Evolutionary conservation across 306 rosid genomes (phyloP).

Genomic region (Sechiopsis laciniata): DNA sequence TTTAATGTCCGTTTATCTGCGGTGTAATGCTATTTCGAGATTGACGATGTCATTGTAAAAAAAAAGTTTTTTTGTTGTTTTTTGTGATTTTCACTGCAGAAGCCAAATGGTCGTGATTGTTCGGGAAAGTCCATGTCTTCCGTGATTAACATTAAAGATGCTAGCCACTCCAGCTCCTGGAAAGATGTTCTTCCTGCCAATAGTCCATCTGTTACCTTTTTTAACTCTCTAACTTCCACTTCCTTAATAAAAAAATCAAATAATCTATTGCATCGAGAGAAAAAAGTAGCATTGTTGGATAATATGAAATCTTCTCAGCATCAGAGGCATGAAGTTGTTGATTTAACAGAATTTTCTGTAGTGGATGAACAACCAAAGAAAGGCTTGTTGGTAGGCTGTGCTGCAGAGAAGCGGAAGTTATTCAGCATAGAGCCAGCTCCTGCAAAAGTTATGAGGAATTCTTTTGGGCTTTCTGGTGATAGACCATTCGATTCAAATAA

Average conservation of each 20-base stretch:
- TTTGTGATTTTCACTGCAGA: slow-evolving; percentile 39
- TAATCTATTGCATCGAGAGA: slow-evolving; percentile 26
- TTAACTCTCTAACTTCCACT: slow-evolving; percentile 33
- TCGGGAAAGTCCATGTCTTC: slow-evolving; percentile 34
- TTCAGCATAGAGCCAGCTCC: slow-evolving; percentile 41
- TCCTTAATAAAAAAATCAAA: slow-evolving; percentile 28
- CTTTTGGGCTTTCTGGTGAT: slow-evolving; percentile 37
- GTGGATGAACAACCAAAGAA: slow-evolving; percentile 37
- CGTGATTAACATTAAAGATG: slow-evolving; percentile 30
- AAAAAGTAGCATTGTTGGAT: slow-evolving; percentile 28
- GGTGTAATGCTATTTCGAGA: slow-evolving; percentile 2
- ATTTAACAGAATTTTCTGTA: slow-evolving; percentile 37
- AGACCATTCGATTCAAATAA: slow-evolving; percentile 25
- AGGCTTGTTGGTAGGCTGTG: slow-evolving; percentile 37
- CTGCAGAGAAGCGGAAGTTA: slow-evolving; percentile 60
- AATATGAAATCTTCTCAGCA: slow-evolving; percentile 31
- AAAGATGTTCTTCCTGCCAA: slow-evolving; percentile 73
- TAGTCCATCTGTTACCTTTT: slow-evolving; percentile 58
- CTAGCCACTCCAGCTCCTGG: slow-evolving; percentile 29
- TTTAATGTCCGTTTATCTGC: too few relatives aligned
- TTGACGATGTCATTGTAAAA: background rate
- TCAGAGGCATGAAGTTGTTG: slow-evolving; percentile 34
- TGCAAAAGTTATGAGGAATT: slow-evolving; percentile 29
- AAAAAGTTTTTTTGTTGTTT: background rate
- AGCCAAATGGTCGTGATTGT: slow-evolving; percentile 31